These are phyloP conservation scores for Glycine tomentella DNA, from an alignment of 306 rosid genomes.

Conservation along the genomic window DNA sequence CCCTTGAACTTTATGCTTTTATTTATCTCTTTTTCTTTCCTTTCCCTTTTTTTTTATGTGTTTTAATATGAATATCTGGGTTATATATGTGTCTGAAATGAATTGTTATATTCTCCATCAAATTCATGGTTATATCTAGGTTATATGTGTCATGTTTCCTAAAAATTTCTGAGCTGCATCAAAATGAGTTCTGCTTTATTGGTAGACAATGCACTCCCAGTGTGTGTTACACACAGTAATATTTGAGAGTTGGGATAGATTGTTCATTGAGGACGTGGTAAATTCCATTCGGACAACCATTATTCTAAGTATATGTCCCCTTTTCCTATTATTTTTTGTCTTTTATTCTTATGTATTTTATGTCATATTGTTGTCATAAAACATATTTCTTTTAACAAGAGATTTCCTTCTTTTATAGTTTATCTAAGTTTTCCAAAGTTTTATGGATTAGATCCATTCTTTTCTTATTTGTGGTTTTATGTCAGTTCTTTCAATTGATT, in stretches of 20 bases:
- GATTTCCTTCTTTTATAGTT: conserved; percentile 1
- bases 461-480: conserved; percentile 20
- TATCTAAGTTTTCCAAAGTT: conserved; percentile 19
- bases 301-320: conserved; percentile 13
- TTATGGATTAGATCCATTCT: background rate
- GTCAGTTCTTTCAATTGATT: conserved; percentile 37
- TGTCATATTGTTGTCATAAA: conserved; percentile 1
- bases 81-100: background rate
- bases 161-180: conserved; percentile 2
- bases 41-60: background rate
- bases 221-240: conserved; percentile 12
- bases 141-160: background rate
- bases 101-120: conserved; percentile 33
- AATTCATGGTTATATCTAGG: conserved; percentile 30
- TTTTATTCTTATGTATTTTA: conserved; percentile 9
- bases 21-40: background rate
- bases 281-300: conserved; percentile 9
- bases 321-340: conserved; percentile 13
- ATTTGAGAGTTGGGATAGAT: conserved; percentile 26
- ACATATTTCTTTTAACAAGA: conserved; percentile 17
- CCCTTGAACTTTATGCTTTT: conserved; percentile 39
- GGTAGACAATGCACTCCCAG: conserved; percentile 15
- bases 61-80: conserved; percentile 33
- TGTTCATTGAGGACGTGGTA: conserved; percentile 33
- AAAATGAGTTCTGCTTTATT: conserved; percentile 20